These are phyloP conservation scores for Epichloe gansuensis DNA, from an alignment of 2,329 filamentous ascomycete species.

Conservation along the genomic window DNA sequence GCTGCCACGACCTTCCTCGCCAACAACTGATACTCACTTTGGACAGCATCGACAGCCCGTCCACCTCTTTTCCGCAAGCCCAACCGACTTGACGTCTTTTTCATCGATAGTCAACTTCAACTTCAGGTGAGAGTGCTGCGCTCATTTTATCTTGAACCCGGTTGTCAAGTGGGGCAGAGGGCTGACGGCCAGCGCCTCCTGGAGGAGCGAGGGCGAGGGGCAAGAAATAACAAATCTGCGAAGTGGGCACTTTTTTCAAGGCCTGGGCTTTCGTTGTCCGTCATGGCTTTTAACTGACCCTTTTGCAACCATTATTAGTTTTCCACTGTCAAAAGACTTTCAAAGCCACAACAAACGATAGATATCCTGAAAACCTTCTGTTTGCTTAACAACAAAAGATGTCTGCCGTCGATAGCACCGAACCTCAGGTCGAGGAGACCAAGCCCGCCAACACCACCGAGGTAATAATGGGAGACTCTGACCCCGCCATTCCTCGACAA, in stretches of 20 bases:
- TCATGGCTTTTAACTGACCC: not conserved
- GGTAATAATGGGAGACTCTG: constrained; percentile 11
- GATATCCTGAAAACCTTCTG: not conserved
- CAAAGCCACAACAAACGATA: not conserved
- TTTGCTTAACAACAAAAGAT: constrained; percentile 22
- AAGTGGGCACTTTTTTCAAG: constrained; percentile 3
- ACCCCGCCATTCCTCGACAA: not conserved
- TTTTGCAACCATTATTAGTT: not conserved
- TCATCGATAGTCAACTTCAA: too few relatives aligned
- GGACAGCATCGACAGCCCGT: too few relatives aligned
- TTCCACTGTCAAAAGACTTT: not conserved
- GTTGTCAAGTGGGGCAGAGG: not conserved
- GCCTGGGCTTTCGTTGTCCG: not conserved
- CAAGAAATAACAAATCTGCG: constrained; percentile 3
- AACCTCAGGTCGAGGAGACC: constrained; percentile 43
- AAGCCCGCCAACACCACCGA: constrained; percentile 15
- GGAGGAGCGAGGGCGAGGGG: not conserved
- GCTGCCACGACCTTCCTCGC: too few relatives aligned
- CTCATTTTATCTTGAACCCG: too few relatives aligned
- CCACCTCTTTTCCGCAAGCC: too few relatives aligned
- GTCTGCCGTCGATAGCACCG: constrained; percentile 37
- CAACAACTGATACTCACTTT: too few relatives aligned
- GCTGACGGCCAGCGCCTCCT: not conserved
- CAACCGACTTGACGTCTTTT: too few relatives aligned
- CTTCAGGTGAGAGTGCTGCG: too few relatives aligned